These are phyloP conservation scores for Dryas octopetala DNA, from an alignment of 306 rosid species.

Conservation along the genomic window DNA sequence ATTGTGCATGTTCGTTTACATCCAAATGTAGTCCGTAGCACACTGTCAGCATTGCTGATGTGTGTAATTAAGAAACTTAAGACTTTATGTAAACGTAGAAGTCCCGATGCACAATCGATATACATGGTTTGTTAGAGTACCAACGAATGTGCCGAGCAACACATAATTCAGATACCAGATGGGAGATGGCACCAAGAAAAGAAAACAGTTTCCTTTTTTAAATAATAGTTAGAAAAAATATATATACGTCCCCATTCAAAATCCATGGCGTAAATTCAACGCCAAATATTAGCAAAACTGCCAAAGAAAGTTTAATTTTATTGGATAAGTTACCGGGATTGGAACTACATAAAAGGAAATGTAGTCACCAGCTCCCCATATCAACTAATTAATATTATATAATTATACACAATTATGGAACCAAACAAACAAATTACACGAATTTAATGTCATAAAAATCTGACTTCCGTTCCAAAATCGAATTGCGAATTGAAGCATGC, in stretches of 20 bases:
- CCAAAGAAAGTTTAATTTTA: not conserved
- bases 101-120: not conserved
- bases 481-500: not conserved
- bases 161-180: not conserved
- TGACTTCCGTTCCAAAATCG: conserved; percentile 35
- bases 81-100: not conserved
- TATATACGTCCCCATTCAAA: not conserved
- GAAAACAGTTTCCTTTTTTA: not conserved
- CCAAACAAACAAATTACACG: conserved; percentile 21
- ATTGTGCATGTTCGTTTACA: not conserved
- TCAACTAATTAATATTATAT: conserved; percentile 19
- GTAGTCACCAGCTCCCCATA: conserved; percentile 14
- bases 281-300: not conserved
- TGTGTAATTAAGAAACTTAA: not conserved
- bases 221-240: too few species aligned
- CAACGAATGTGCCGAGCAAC: not conserved
- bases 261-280: conserved; percentile 7
- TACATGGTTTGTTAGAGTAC: not conserved
- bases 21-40: not conserved
- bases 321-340: conserved; percentile 17
- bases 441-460: conserved; percentile 17
- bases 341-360: conserved; percentile 9
- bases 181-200: not conserved
- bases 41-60: not conserved
- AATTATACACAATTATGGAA: conserved; percentile 17